phyloP scores from a whole-genome alignment of 2,329 filamentous ascomycete genomes.

The Sarocladiaceae sp. region DNA sequence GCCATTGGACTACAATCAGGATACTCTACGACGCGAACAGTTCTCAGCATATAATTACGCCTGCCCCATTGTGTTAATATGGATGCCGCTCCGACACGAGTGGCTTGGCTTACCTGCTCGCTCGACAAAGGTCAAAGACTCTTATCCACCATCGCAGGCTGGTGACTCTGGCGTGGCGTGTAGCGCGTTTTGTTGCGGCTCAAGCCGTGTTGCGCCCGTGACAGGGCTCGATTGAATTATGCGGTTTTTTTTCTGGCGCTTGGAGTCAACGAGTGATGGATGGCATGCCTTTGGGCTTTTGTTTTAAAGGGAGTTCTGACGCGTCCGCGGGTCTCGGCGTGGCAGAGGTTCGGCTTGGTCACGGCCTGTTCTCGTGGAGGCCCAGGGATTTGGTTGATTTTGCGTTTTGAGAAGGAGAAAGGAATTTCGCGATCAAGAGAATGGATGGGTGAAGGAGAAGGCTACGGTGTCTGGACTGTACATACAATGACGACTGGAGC shows the following conservation, averaged over 20 bases:
- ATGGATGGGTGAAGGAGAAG: background rate
- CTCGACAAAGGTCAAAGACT: too few relatives aligned
- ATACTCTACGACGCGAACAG: constrained; percentile 1
- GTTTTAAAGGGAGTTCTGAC: constrained; percentile 4
- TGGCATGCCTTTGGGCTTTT: constrained; percentile 2
- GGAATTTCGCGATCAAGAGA: background rate
- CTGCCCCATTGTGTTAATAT: background rate
- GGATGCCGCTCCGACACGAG: background rate
- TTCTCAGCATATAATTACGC: constrained; percentile 4
- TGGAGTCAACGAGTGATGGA: constrained; percentile 7
- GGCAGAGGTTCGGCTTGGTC: background rate
- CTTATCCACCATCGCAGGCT: background rate
- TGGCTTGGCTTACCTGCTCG: background rate
- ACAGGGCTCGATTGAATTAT: constrained; percentile 4
- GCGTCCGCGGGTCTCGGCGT: background rate
- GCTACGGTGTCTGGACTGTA: constrained; percentile 8
- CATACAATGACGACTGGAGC: constrained; percentile 9
- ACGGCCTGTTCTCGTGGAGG: background rate
- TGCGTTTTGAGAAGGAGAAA: background rate
- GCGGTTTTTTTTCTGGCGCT: constrained; percentile 5
- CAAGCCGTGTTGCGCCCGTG: too few relatives aligned
- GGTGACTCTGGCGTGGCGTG: background rate
- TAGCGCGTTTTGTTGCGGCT: too few relatives aligned
- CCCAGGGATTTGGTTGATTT: background rate
- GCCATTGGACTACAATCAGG: constrained; percentile 9